Evolutionary conservation across 1,139 yeast genomes (phyloP), one percentile per base, ranked within the genome.

Genomic region (Saccharomycopsis hybrid): DNA sequence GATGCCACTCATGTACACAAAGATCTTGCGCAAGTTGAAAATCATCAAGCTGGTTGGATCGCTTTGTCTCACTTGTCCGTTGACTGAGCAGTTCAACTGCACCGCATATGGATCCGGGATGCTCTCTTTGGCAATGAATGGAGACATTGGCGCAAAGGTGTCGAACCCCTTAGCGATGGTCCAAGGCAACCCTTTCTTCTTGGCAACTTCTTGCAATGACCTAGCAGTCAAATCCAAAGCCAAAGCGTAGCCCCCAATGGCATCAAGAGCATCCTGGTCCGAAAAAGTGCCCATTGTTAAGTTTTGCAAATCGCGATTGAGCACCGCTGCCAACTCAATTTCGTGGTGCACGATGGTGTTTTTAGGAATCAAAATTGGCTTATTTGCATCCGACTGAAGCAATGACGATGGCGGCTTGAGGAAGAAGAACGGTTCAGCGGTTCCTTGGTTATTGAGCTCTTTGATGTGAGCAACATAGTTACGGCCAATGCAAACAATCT

Each of bases 181-280:
- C 99, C 99, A 92, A 11, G 98, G 98, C 52, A 92, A 74, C 1
- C 98, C 97, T 65, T 88, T 88, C 69, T 76, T 78, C 68, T 92
- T 94, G 47, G 97, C 97, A 62, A 84, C 96, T 61, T 85, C 90
- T 67, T 92, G 99, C 35, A 92, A 95, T 62, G 90, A 89, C 65
- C 98, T 77, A 0, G 96, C 98, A 5, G 98, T 92, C 76, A 92
- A 76, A 65, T 92, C 98, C 50, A 92, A 77, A 0, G 97, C 89
- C 56, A 94, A 71, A 0, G 95, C 87, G 61, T 90, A 89, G 2
- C 97, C 84, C 5, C 78, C 87, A 58, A 92, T 86, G 13, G 88
- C 73, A 46, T 85, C 87, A 51, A 85, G 62, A 1, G 95, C 94
- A 48, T 87, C 85, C 50, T 76, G 63, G 9, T 76, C 74, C n/a